Evolutionary conservation across 2,329 filamentous ascomycete genomes (phyloP).

Genomic region (Polytolypa hystricis): DNA sequence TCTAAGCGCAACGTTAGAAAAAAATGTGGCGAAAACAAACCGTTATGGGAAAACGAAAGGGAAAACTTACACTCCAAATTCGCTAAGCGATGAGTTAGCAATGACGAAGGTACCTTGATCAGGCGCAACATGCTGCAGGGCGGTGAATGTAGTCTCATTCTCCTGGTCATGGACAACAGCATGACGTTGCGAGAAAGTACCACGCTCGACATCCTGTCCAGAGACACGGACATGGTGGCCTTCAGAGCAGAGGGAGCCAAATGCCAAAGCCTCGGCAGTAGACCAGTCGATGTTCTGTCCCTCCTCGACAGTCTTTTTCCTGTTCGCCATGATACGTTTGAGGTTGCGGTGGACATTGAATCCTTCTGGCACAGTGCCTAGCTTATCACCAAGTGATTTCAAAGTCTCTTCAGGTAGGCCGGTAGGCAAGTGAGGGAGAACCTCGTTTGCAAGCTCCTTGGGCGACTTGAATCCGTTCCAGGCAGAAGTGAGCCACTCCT

Average conservation of each 20-base stretch:
- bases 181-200: conserved; percentile 97
- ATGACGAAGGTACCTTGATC: conserved; percentile 95
- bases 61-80: conserved; percentile 50
- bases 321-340: conserved; percentile 83
- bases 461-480: conserved; percentile 99
- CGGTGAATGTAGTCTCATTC: conserved; percentile 83
- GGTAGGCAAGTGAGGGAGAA: conserved; percentile 83
- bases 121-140: conserved; percentile 75
- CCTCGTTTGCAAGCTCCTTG: conserved; percentile 89
- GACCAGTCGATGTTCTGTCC: conserved; percentile 96
- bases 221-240: conserved; percentile 96
- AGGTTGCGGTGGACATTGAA: conserved; percentile 91
- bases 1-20: conserved; percentile 47
- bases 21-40: not conserved
- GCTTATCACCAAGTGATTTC: conserved; percentile 69
- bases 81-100: conserved; percentile 80
- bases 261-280: conserved; percentile 89
- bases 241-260: conserved; percentile 80
- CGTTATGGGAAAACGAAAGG: not conserved
- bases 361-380: conserved; percentile 67
- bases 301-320: conserved; percentile 84
- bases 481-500: conserved; percentile 96
- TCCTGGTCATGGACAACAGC: conserved; percentile 97
- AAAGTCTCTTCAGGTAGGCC: conserved; percentile 62
- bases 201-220: conserved; percentile 97